Conservation (phyloP, 306 rosid genomes). For the Cucurbita argyrosperma region DNA sequence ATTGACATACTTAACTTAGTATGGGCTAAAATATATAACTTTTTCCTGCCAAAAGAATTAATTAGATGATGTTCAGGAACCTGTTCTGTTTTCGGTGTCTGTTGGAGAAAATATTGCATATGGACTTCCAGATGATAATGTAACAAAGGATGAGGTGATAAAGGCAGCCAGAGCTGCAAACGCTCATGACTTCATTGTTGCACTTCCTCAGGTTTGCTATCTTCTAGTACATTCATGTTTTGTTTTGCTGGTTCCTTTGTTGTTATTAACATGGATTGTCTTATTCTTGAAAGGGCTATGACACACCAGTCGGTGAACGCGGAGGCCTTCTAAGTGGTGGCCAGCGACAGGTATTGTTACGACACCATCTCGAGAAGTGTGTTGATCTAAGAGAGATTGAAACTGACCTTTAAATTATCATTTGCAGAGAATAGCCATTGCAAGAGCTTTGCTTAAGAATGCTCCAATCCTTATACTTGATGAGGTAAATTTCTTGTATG, state of each 20-base stretch:
- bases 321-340: slow-evolving; percentile 94
- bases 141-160: slow-evolving; percentile 77
- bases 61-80: slow-evolving; percentile 44
- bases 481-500: slow-evolving; percentile 31
- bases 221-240: slow-evolving; percentile 3
- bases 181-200: slow-evolving; percentile 88
- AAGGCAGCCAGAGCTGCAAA: slow-evolving; percentile 98
- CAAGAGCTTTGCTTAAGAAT: slow-evolving; percentile 76
- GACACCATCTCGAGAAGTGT: neutral
- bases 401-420: slow-evolving; percentile 14
- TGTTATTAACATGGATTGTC: neutral
- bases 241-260: neutral
- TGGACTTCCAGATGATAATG: slow-evolving; percentile 88
- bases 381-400: neutral
- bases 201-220: slow-evolving; percentile 73
- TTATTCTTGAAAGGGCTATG: slow-evolving; percentile 50
- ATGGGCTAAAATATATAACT: neutral
- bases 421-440: slow-evolving; percentile 84
- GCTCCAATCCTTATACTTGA: slow-evolving; percentile 84
- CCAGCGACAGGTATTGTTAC: slow-evolving; percentile 68
- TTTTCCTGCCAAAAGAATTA: neutral
- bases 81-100: slow-evolving; percentile 84
- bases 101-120: slow-evolving; percentile 95
- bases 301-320: slow-evolving; percentile 89
- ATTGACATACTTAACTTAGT: neutral